Evolutionary conservation across 2,329 filamentous ascomycete genomes (phyloP).

Genomic region (Penicillium sp.): DNA sequence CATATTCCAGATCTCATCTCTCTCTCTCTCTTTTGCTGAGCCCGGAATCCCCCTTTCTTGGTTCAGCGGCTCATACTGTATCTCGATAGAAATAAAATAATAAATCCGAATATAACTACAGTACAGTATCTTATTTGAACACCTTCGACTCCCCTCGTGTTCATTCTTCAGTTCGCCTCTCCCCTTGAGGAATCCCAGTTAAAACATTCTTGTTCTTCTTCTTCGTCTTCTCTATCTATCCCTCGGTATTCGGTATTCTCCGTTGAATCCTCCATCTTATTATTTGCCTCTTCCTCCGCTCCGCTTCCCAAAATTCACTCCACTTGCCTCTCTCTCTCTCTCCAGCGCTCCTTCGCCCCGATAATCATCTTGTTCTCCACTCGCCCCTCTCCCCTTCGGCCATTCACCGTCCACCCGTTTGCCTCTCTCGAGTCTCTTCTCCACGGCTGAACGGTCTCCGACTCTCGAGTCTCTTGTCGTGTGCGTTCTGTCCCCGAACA

Average conservation of each 20-base stretch:
- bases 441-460: conserved; percentile 3
- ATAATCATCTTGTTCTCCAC: conserved; percentile 19
- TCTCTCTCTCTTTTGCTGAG: not conserved
- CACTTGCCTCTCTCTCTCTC: not conserved
- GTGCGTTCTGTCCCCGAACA: conserved; percentile 10
- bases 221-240: too few species aligned
- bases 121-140: conserved; percentile 4
- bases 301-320: not conserved
- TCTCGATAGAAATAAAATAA: not conserved
- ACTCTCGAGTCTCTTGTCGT: conserved; percentile 10
- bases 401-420: conserved; percentile 29
- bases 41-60: conserved; percentile 5
- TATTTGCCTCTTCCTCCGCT: conserved; percentile 2
- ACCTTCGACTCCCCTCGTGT: not conserved
- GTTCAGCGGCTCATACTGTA: not conserved
- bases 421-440: conserved; percentile 16
- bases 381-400: conserved; percentile 14
- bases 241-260: not conserved
- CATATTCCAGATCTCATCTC: not conserved
- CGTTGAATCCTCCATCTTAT: not conserved
- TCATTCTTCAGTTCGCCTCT: not conserved
- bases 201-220: not conserved
- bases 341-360: conserved; percentile 2
- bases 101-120: not conserved
- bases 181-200: not conserved